phyloP scores from a whole-genome alignment of 2,329 filamentous ascomycete genomes.

The Alternaria infectoria region DNA sequence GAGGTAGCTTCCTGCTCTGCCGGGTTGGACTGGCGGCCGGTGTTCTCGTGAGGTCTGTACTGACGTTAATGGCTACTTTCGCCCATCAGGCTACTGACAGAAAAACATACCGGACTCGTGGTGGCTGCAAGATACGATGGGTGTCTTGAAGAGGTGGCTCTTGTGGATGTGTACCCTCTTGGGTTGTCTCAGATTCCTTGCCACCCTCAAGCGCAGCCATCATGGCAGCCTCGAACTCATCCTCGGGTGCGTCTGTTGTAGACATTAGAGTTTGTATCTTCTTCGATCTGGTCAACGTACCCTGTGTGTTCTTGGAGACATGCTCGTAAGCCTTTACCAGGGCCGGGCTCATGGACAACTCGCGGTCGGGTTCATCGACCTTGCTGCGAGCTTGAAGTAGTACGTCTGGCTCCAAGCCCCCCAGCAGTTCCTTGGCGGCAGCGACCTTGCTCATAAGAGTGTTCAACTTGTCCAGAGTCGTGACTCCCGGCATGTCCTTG shows the following conservation, averaged over 20 bases:
- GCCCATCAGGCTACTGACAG: neutral
- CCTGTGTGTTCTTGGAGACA: neutral
- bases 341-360: neutral
- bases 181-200: neutral
- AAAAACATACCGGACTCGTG: neutral
- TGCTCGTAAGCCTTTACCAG: neutral
- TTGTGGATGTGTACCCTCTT: neutral
- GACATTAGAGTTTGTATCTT: neutral
- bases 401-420: neutral
- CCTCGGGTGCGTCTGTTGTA: neutral
- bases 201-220: rapidly evolving
- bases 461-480: neutral
- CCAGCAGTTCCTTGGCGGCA: neutral
- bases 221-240: neutral
- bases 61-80: neutral
- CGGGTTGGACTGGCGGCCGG: neutral
- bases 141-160: neutral
- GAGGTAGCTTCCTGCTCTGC: neutral
- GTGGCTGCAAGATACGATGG: neutral
- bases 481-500: neutral
- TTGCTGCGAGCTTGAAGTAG: neutral
- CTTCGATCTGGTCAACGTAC: neutral
- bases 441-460: neutral
- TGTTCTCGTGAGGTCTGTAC: neutral
- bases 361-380: neutral